phyloP scores from a whole-genome alignment of 2,329 filamentous ascomycete species.

The Xylariaceae sp. region DNA sequence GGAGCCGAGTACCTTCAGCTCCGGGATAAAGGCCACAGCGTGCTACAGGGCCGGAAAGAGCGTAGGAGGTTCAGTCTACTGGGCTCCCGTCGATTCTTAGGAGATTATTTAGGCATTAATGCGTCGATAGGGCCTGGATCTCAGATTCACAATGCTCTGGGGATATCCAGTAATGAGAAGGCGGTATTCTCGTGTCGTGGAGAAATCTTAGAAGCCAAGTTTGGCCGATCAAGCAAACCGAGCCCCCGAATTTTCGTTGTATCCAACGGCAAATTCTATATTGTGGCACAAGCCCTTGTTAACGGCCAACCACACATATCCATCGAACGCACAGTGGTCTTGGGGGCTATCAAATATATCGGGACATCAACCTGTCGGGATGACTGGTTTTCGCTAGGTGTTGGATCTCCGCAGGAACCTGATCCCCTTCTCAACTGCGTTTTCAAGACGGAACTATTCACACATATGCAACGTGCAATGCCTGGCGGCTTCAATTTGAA shows the following conservation, averaged over 20 bases:
- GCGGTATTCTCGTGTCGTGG: slow-evolving; percentile 86
- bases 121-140: slow-evolving; percentile 75
- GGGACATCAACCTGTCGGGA: slow-evolving; percentile 77
- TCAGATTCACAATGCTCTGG: slow-evolving; percentile 70
- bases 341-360: slow-evolving; percentile 86
- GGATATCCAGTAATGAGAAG: slow-evolving; percentile 67
- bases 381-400: slow-evolving; percentile 93
- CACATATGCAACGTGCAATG: slow-evolving; percentile 77
- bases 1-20: slow-evolving; percentile 85
- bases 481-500: slow-evolving; percentile 77
- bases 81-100: slow-evolving; percentile 86
- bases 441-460: slow-evolving; percentile 96
- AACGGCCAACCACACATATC: slow-evolving; percentile 78
- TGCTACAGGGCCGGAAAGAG: slow-evolving; percentile 84
- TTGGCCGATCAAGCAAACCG: slow-evolving; percentile 92
- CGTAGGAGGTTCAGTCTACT: slow-evolving; percentile 85
- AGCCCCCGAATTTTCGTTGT: slow-evolving; percentile 81
- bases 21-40: slow-evolving; percentile 78
- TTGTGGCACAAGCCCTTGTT: slow-evolving; percentile 77
- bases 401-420: slow-evolving; percentile 84
- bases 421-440: slow-evolving; percentile 92
- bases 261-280: slow-evolving; percentile 81
- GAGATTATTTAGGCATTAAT: slow-evolving; percentile 88
- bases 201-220: slow-evolving; percentile 87
- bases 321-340: slow-evolving; percentile 73